A percentile compares a stretch with the other conserved stretches of the same genome.
Evolutionary conservation across 2,329 filamentous ascomycete genomes (phyloP).

Genomic region (Coniochaeta prunicola): DNA sequence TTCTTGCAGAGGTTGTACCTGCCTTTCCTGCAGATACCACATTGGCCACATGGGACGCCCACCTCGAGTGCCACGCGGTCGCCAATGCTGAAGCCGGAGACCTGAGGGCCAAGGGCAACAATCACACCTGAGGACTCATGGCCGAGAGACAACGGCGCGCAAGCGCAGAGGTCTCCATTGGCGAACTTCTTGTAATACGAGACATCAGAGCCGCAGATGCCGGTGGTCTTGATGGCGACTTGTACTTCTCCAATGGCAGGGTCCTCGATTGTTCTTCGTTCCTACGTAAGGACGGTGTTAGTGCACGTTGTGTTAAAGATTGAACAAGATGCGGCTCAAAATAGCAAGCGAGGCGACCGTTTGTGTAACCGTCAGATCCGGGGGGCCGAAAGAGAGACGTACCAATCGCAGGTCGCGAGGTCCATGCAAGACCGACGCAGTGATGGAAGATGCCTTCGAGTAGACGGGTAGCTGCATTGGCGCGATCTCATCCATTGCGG

Average conservation of each 20-base stretch:
- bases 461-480: slow-evolving; percentile 36
- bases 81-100: slow-evolving; percentile 43
- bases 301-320: slow-evolving; percentile 6
- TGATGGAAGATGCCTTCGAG: slow-evolving; percentile 34
- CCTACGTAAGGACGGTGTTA: slow-evolving; percentile 26
- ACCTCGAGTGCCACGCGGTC: slow-evolving; percentile 54
- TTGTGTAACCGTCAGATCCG: slow-evolving; percentile 18
- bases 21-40: slow-evolving; percentile 43
- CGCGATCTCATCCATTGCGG: slow-evolving; percentile 35
- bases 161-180: slow-evolving; percentile 62
- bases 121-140: slow-evolving; percentile 56
- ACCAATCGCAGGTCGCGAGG: slow-evolving; percentile 51
- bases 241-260: slow-evolving; percentile 50
- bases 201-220: slow-evolving; percentile 64
- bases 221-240: slow-evolving; percentile 57
- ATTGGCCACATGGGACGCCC: slow-evolving; percentile 45
- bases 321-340: slow-evolving; percentile 7
- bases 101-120: slow-evolving; percentile 45
- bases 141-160: slow-evolving; percentile 57
- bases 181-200: slow-evolving; percentile 67
- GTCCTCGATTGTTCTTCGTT: slow-evolving; percentile 39
- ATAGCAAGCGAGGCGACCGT: slow-evolving; percentile 3
- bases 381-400: slow-evolving; percentile 20
- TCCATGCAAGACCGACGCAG: slow-evolving; percentile 50
- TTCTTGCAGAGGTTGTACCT: slow-evolving; percentile 56